Percentiles rank a stretch among this genome's conserved stretches.
These are phyloP conservation scores for Corylus heterophylla DNA, from an alignment of 306 rosid genomes.

Conservation along the genomic window DNA sequence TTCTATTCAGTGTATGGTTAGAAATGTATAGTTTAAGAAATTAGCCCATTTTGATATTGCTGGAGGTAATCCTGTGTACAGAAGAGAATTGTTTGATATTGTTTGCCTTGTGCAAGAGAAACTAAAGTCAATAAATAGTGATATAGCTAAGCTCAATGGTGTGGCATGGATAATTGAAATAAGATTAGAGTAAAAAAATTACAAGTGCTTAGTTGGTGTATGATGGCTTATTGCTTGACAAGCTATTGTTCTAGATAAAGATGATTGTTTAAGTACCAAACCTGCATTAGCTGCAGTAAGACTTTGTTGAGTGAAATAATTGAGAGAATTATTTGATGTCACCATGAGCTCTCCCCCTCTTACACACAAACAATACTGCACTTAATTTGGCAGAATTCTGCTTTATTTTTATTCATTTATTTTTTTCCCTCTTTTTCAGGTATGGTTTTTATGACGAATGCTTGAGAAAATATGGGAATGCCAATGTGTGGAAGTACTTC, in stretches of 20 bases:
- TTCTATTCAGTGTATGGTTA: not conserved
- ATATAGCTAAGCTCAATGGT: not conserved
- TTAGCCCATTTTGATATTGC: not conserved
- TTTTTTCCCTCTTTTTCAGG: slow-evolving; percentile 51
- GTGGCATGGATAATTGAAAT: not conserved
- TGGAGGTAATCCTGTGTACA: not conserved
- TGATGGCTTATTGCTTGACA: not conserved
- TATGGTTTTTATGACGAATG: slow-evolving; percentile 99
- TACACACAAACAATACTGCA: slow-evolving; percentile 1
- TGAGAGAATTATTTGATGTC: not conserved
- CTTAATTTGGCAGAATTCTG: slow-evolving; percentile 12
- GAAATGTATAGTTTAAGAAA: not conserved
- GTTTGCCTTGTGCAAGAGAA: not conserved
- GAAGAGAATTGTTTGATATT: not conserved
- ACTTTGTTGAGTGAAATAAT: not conserved
- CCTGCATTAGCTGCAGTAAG: not conserved
- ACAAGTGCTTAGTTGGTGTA: not conserved
- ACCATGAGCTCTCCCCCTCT: not conserved
- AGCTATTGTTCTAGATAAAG: not conserved
- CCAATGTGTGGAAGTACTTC: slow-evolving; percentile 94
- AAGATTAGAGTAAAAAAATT: not conserved
- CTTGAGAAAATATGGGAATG: slow-evolving; percentile 96
- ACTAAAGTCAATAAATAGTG: not conserved
- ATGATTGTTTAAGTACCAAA: not conserved
- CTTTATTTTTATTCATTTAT: slow-evolving; percentile 24